These are phyloP conservation scores for Knoxdaviesia proteae DNA, from an alignment of 2,329 filamentous ascomycete species.

Conservation along the genomic window DNA sequence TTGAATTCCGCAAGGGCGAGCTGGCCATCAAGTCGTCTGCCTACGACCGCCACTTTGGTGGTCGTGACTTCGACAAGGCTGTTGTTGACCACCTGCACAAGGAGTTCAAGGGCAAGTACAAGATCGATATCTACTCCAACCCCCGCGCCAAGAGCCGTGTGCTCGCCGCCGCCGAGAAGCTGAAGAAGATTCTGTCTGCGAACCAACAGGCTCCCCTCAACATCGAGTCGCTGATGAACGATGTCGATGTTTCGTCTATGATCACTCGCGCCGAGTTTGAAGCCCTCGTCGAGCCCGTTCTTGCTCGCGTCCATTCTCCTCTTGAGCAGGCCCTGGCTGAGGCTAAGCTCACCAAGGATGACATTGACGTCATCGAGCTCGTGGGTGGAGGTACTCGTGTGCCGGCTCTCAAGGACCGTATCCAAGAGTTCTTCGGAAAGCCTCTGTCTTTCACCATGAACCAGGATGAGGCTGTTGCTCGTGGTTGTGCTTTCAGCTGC, in stretches of 20 bases:
- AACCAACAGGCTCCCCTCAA: constrained; percentile 84
- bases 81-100: constrained; percentile 85
- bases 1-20: constrained; percentile 96
- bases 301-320: constrained; percentile 50
- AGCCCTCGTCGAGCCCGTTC: constrained; percentile 66
- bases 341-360: constrained; percentile 72
- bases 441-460: constrained; percentile 86
- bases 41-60: constrained; percentile 91
- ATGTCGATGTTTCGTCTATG: constrained; percentile 74
- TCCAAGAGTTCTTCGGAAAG: constrained; percentile 86
- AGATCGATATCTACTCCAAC: constrained; percentile 84
- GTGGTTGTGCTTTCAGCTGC: constrained; percentile 92
- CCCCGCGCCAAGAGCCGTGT: constrained; percentile 77
- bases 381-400: constrained; percentile 91
- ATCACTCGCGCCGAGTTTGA: constrained; percentile 91
- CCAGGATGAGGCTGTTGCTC: constrained; percentile 90
- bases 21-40: constrained; percentile 80
- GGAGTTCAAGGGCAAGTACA: constrained; percentile 96
- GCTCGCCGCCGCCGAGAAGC: constrained; percentile 75
- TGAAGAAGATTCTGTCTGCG: constrained; percentile 95
- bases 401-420: constrained; percentile 73
- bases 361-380: constrained; percentile 85
- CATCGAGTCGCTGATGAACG: constrained; percentile 98
- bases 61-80: constrained; percentile 89
- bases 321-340: constrained; percentile 88